Conservation (phyloP, 208 protist species). For the Acanthamoeba healyi region DNA sequence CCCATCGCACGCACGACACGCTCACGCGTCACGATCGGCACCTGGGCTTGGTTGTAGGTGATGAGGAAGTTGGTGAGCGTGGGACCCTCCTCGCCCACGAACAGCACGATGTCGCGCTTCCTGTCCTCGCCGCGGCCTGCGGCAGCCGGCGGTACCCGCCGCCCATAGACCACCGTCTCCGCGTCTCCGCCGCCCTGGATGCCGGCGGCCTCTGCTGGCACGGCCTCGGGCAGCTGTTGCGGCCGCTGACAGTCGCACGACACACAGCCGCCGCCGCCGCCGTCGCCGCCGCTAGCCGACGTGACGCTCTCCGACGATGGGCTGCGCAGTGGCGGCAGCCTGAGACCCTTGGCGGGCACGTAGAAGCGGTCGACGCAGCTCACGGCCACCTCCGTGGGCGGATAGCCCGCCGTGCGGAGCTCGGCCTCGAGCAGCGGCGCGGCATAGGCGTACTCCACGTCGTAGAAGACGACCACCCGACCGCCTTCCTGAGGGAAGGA, state of each 20-base stretch:
- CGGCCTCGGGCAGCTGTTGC: background rate
- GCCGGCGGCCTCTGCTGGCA: too few species aligned
- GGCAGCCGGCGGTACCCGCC: background rate
- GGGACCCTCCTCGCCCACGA: conserved; percentile 80
- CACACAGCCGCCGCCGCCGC: background rate
- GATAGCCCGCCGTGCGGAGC: background rate
- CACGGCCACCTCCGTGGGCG: background rate
- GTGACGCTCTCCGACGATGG: too few species aligned
- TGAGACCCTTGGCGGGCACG: background rate
- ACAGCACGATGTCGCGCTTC: conserved; percentile 75
- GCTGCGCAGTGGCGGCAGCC: background rate
- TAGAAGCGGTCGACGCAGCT: background rate
- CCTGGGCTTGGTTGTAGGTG: conserved; percentile 78
- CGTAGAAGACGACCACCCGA: background rate
- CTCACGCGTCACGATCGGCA: background rate
- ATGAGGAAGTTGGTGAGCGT: conserved; percentile 85
- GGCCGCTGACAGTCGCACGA: conserved; percentile 6
- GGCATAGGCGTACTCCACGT: background rate
- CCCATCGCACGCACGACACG: too few species aligned
- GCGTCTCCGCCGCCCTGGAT: too few species aligned
- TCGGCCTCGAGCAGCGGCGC: background rate
- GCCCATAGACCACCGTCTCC: background rate
- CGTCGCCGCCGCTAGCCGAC: background rate
- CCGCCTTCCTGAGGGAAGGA: too few species aligned
- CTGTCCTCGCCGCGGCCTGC: background rate